Evolutionary conservation across 78 protist genomes (phyloP).

Genomic region (Planoprotostelium fungivorum): DNA sequence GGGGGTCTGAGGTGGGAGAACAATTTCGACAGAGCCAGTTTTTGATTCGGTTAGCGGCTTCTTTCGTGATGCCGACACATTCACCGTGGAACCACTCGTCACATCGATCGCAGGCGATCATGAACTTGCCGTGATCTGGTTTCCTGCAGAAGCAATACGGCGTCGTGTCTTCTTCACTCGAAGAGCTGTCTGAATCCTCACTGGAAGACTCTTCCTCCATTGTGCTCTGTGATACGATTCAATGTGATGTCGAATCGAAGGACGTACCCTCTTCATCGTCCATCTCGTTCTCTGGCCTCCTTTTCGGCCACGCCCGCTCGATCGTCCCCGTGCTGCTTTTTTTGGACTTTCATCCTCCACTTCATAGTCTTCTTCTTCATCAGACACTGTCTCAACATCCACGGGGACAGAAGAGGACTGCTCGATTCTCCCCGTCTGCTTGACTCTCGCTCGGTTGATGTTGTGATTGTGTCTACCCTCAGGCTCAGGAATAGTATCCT

Average conservation of each 20-base stretch:
- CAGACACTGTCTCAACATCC: not conserved
- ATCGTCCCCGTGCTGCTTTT: not conserved
- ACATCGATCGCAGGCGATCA: conserved; percentile 33
- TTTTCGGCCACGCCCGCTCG: not conserved
- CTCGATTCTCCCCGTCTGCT: not conserved
- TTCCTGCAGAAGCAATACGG: conserved; percentile 23
- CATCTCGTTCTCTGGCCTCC: not conserved
- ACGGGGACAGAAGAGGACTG: not conserved
- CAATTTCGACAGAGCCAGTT: conserved; percentile 16
- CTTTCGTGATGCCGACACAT: conserved; percentile 36
- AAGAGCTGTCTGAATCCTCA: not conserved
- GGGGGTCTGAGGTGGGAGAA: not conserved
- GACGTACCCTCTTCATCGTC: not conserved
- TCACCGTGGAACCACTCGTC: conserved; percentile 46
- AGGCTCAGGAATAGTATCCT: not conserved
- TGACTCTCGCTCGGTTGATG: not conserved
- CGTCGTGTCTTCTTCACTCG: not conserved
- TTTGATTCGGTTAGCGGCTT: not conserved
- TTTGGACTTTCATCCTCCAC: not conserved
- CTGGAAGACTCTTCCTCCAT: not conserved
- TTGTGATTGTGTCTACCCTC: not conserved
- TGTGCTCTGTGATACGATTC: not conserved
- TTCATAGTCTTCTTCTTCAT: not conserved
- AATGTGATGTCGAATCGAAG: not conserved
- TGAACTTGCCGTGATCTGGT: conserved; percentile 16